Evolutionary conservation across 2,329 filamentous ascomycete genomes (phyloP), one percentile per base, ranked within the genome.

Genomic region (Trichoderma sp.): DNA sequence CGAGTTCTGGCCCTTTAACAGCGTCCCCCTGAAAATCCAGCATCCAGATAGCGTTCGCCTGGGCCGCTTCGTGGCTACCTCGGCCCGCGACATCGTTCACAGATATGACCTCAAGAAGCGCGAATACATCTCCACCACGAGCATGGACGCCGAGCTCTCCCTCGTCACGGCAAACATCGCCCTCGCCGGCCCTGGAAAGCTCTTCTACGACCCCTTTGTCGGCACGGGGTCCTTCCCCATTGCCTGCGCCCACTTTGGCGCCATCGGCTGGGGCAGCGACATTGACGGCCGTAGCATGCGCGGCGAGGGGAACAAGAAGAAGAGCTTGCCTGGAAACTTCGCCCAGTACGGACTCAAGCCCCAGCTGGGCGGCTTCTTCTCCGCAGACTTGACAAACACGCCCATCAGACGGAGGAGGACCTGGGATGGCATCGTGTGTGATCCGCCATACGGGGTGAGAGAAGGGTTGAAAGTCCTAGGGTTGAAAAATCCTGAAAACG

Each of bases 201-300:
- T 98, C 2, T 93, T 97, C 77, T 98, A 95, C 78, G 96, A 99
- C 76, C 96, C 96, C 0, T 99, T 99, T 79, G 94, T 96, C 72
- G 96, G 96, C 5, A 98, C 96, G 0, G 96, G 95, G 6, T 95
- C 94, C 69, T 98, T 99, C 78, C 92, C 94, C 1, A 85, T 99
- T 28, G 94, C 96, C 0, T 95, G 93, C 76, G 92, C 95, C 2
- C 92, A 97, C 81, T 98, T 97, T 77, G 96, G 96, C 1, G 94
- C 95, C 1, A 80, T 92, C 15, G 90, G 91, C 0, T 91, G 93
- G 79, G 96, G 96, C 6, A 95, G 93, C 76, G 96, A 99, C 81
- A 97, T 99, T 72, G 96, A 99, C 80, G 94, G 94, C 1, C 88
- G 96, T 18, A 94, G 92, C 76, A 93, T 98, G 67, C 87, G 95